phyloP scores from a whole-genome alignment of 805 yeast genomes.

The Wickerhamiella azymoides region DNA sequence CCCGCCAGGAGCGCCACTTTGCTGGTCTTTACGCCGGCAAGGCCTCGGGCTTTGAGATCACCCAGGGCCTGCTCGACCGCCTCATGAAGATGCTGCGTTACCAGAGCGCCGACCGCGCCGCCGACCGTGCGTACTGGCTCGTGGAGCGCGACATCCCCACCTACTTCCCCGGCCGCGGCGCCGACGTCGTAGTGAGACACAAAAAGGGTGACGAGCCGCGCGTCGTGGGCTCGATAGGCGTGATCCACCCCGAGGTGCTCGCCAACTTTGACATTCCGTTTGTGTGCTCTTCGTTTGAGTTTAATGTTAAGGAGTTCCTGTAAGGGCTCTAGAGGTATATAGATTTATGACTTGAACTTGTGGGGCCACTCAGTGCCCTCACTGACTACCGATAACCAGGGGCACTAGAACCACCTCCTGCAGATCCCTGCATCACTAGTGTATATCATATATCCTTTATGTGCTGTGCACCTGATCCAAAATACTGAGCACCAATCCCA shows the following conservation, averaged over 20 bases:
- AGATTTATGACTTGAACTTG: too few relatives aligned
- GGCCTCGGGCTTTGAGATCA: slow-evolving; percentile 84
- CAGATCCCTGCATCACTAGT: too few relatives aligned
- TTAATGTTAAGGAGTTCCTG: slow-evolving; percentile 67
- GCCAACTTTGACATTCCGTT: slow-evolving; percentile 76
- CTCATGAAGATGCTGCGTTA: slow-evolving; percentile 93
- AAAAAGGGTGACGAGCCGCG: slow-evolving; percentile 24
- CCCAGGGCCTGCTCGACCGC: slow-evolving; percentile 89
- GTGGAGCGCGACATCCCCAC: slow-evolving; percentile 33
- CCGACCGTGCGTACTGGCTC: slow-evolving; percentile 51
- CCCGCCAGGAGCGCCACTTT: slow-evolving; percentile 88
- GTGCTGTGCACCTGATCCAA: too few relatives aligned
- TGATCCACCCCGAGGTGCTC: slow-evolving; percentile 89
- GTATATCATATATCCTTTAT: too few relatives aligned
- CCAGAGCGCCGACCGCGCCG: slow-evolving; percentile 45
- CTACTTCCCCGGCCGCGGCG: slow-evolving; percentile 96
- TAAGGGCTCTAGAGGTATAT: slow-evolving; percentile 3
- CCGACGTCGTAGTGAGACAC: slow-evolving; percentile 55
- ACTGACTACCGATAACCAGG: too few relatives aligned
- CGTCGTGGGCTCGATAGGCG: slow-evolving; percentile 73
- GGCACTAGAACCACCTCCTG: too few relatives aligned
- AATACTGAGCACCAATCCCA: too few relatives aligned
- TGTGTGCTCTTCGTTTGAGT: slow-evolving; percentile 84
- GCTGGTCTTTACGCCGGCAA: slow-evolving; percentile 90
- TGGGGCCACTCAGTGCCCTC: too few relatives aligned